These are phyloP conservation scores for Penicillium desertorum DNA, from an alignment of 495 filamentous ascomycete genomes.

Conservation along the genomic window DNA sequence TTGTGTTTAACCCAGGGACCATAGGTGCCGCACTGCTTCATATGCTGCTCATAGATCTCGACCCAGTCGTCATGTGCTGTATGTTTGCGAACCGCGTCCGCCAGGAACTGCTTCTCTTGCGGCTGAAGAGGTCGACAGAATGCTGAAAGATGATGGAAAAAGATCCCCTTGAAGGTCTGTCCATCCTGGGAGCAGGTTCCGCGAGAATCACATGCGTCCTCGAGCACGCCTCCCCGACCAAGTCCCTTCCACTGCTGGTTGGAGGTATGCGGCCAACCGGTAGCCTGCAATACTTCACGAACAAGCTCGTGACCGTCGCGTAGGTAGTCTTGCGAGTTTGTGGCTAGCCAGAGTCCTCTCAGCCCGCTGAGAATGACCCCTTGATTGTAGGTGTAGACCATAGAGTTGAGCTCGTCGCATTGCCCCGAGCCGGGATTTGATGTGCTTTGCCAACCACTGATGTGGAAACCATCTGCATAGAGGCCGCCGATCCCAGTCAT, in stretches of 20 bases:
- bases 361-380: slow-evolving; percentile 87
- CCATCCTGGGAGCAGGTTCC: slow-evolving; percentile 78
- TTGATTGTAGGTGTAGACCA: slow-evolving; percentile 96
- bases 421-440: slow-evolving; percentile 50
- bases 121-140: slow-evolving; percentile 71
- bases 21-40: slow-evolving; percentile 61
- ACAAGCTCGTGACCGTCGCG: slow-evolving; percentile 76
- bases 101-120: slow-evolving; percentile 38
- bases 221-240: slow-evolving; percentile 75
- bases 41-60: slow-evolving; percentile 49
- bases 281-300: slow-evolving; percentile 68
- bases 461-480: slow-evolving; percentile 89
- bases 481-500: slow-evolving; percentile 83
- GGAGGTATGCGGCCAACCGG: slow-evolving; percentile 60
- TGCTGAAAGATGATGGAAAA: slow-evolving; percentile 80
- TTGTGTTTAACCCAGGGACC: slow-evolving; percentile 73
- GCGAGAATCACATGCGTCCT: slow-evolving; percentile 78
- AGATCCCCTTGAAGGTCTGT: slow-evolving; percentile 95
- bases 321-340: slow-evolving; percentile 65
- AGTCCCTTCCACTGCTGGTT: slow-evolving; percentile 65
- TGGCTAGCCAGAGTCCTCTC: slow-evolving; percentile 74
- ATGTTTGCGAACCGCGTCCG: slow-evolving; percentile 28
- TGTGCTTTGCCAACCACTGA: slow-evolving; percentile 59
- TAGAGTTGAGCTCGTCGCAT: slow-evolving; percentile 79
- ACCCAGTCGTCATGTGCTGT: slow-evolving; percentile 27